phyloP scores from a whole-genome alignment of 2,329 filamentous ascomycete species.

The Bipolaris zeicola region DNA sequence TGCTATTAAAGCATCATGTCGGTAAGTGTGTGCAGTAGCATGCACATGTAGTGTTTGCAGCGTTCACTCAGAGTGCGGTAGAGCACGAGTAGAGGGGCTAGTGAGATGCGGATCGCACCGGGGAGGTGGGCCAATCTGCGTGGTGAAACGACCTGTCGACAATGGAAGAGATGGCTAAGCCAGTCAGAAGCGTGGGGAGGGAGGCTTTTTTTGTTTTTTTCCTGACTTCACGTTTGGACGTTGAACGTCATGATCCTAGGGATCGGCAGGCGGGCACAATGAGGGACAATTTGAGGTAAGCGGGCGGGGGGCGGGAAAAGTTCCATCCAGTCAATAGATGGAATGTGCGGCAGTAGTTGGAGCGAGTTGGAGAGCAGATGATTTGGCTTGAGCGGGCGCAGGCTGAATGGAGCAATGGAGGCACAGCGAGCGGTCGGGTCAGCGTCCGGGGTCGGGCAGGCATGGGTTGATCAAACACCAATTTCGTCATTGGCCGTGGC shows the following conservation, averaged over 20 bases:
- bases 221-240: conserved; percentile 14
- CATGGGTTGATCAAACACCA: conserved; percentile 29
- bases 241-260: conserved; percentile 28
- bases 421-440: conserved; percentile 16
- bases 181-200: conserved; percentile 3
- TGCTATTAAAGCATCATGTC: no score
- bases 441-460: conserved; percentile 17
- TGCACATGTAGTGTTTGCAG: background rate
- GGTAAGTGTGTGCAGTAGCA: background rate
- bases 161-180: background rate
- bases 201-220: conserved; percentile 7
- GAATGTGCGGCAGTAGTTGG: background rate
- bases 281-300: conserved; percentile 1
- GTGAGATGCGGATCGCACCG: conserved; percentile 20
- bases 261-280: conserved; percentile 26
- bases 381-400: conserved; percentile 19
- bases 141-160: conserved; percentile 16
- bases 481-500: conserved; percentile 14
- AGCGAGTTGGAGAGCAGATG: conserved; percentile 6
- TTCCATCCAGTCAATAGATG: conserved; percentile 6
- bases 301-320: conserved; percentile 11
- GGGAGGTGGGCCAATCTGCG: conserved; percentile 15
- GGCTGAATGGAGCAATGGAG: conserved; percentile 20
- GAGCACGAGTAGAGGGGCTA: conserved; percentile 7
- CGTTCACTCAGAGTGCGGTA: no score